Conservation (phyloP, 352 stramenopile species). For the Phytophthora foliorum region DNA sequence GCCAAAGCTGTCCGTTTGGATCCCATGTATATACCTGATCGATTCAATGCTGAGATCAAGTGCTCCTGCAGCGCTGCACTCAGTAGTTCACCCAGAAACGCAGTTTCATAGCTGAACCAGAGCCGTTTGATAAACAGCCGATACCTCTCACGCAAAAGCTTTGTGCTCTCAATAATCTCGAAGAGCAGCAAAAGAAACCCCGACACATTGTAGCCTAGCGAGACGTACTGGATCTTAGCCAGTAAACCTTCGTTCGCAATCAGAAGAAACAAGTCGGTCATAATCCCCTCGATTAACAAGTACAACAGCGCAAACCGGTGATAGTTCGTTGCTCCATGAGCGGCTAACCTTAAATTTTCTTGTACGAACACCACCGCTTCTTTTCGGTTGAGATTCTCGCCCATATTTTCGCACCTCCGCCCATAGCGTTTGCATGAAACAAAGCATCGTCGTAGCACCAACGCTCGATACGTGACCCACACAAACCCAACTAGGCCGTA, state of each 20-base stretch:
- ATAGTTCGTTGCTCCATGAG: conserved; percentile 14
- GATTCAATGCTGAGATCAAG: conserved; percentile 26
- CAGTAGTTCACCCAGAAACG: conserved; percentile 29
- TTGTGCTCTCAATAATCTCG: conserved; percentile 35
- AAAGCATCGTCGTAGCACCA: conserved; percentile 3
- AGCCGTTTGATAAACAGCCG: conserved; percentile 25
- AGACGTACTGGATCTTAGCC: conserved; percentile 39
- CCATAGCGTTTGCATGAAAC: conserved; percentile 6
- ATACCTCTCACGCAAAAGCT: conserved; percentile 4
- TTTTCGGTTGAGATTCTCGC: conserved; percentile 3
- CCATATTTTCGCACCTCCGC: background rate
- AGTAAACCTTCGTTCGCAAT: conserved; percentile 37
- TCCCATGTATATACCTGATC: conserved; percentile 4
- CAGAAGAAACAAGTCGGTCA: conserved; percentile 28
- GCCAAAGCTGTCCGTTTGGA: conserved; percentile 29
- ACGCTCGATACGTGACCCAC: conserved; percentile 33
- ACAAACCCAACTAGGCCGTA: background rate
- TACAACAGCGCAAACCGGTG: conserved; percentile 21
- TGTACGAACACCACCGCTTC: conserved; percentile 17
- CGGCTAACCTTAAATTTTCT: conserved; percentile 10
- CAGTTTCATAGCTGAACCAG: conserved; percentile 40
- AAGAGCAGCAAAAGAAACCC: conserved; percentile 35
- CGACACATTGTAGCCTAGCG: conserved; percentile 33
- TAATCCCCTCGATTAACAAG: conserved; percentile 17
- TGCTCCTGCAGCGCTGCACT: conserved; percentile 20